Conservation (phyloP, 2,329 filamentous ascomycete genomes). For the Sclerotinia glacialis region DNA sequence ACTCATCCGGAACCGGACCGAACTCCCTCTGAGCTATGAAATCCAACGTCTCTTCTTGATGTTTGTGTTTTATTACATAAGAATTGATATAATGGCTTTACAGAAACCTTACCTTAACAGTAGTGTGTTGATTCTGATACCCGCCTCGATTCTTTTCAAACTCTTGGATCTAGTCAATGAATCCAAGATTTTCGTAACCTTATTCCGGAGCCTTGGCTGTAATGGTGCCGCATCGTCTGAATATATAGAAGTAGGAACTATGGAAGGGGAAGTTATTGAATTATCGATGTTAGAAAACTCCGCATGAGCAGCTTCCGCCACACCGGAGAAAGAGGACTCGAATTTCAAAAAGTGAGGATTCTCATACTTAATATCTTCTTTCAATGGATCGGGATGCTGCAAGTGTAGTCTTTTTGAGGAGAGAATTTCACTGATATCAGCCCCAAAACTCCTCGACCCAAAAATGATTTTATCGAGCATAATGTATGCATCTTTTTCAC, state of each 20-base stretch:
- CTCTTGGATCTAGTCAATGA: background rate
- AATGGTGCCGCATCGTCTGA: background rate
- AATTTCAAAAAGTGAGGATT: background rate
- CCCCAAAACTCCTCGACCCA: too few relatives aligned
- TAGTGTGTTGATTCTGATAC: background rate
- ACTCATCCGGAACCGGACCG: constrained; percentile 37
- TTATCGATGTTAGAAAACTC: background rate
- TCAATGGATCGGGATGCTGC: background rate
- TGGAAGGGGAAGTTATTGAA: too few relatives aligned
- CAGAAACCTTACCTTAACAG: background rate
- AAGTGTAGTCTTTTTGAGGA: background rate
- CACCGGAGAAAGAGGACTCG: background rate
- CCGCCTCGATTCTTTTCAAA: constrained; percentile 3
- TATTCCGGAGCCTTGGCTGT: background rate
- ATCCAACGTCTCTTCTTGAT: constrained; percentile 42
- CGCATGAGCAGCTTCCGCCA: background rate
- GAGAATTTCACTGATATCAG: too few relatives aligned
- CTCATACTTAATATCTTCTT: background rate
- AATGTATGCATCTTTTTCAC: too few relatives aligned
- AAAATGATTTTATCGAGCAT: too few relatives aligned
- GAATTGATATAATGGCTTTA: too few relatives aligned
- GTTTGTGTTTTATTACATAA: constrained; percentile 33
- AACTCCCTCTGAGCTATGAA: constrained; percentile 44
- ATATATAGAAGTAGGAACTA: too few relatives aligned
- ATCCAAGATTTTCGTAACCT: background rate